Percentiles rank a stretch among this genome's conserved stretches.
Conservation (phyloP, 225 moss, liverwort and hornwort genomes). For the Bryum argenteum region DNA sequence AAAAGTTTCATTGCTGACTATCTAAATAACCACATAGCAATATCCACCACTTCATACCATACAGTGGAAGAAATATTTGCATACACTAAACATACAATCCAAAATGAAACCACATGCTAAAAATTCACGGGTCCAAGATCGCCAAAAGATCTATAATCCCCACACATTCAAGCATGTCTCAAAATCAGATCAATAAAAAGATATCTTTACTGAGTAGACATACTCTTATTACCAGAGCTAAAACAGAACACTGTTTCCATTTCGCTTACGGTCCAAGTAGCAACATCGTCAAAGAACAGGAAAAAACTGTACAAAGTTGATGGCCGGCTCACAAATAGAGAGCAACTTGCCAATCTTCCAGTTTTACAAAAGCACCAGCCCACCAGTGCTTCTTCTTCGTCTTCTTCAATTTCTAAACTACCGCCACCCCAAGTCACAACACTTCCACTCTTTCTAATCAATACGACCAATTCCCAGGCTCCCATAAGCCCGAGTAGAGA, state of each 20-base stretch:
- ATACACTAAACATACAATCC: too few species aligned
- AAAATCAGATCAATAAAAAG: too few species aligned
- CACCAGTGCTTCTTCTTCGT: conserved; percentile 21
- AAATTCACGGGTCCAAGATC: too few species aligned
- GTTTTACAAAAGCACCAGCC: conserved; percentile 39
- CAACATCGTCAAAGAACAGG: conserved; percentile 20
- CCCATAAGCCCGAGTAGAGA: conserved; percentile 7
- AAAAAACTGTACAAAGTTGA: conserved; percentile 46
- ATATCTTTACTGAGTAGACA: too few species aligned
- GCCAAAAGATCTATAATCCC: too few species aligned
- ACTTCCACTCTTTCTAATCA: conserved; percentile 37
- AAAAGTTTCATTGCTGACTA: too few species aligned
- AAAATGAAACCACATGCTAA: too few species aligned
- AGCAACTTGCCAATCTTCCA: conserved; percentile 44
- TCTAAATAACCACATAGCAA: too few species aligned
- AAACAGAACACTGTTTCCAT: background rate
- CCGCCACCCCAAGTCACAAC: conserved; percentile 30
- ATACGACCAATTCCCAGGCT: conserved; percentile 39
- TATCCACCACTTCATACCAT: too few species aligned
- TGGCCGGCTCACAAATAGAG: conserved; percentile 38
- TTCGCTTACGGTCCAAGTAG: background rate
- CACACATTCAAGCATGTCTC: too few species aligned
- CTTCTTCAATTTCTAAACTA: background rate
- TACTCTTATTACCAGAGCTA: too few species aligned
- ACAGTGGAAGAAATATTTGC: too few species aligned